These are phyloP conservation scores for Schwanniomyces vanrijiae DNA, from an alignment of 805 yeast genomes.

Conservation along the genomic window DNA sequence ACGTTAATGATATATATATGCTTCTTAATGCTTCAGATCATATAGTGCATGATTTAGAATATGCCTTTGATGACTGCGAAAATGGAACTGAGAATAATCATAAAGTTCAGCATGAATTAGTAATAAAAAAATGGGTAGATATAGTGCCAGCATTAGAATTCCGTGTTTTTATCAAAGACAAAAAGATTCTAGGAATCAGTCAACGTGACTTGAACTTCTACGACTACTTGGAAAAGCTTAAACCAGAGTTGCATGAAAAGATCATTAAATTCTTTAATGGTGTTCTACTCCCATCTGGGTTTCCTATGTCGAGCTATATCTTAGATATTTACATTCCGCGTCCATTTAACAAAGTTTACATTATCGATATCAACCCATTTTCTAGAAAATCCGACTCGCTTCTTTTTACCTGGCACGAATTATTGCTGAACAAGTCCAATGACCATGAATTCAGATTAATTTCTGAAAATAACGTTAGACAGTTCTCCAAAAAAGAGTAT, in stretches of 20 bases:
- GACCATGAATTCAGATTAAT: constrained; percentile 65
- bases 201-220: constrained; percentile 89
- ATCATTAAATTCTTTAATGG: constrained; percentile 57
- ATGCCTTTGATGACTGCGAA: constrained; percentile 57
- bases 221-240: constrained; percentile 58
- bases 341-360: constrained; percentile 61
- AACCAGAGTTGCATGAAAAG: constrained; percentile 44
- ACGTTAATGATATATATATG: constrained; percentile 74
- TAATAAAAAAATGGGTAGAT: constrained; percentile 78
- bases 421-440: constrained; percentile 34
- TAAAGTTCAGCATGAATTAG: constrained; percentile 55
- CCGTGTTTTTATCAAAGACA: constrained; percentile 73
- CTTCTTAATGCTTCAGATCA: constrained; percentile 86
- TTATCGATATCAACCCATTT: constrained; percentile 88
- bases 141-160: constrained; percentile 91
- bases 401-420: constrained; percentile 82
- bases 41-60: constrained; percentile 77
- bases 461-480: constrained; percentile 63
- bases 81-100: constrained; percentile 15
- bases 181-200: constrained; percentile 66
- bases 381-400: constrained; percentile 74
- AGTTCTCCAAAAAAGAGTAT: constrained; percentile 80
- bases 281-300: constrained; percentile 22
- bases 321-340: constrained; percentile 83
- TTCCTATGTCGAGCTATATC: constrained; percentile 45